Conservation (phyloP, 2,329 filamentous ascomycete genomes). For the Epichloe gansuensis region DNA sequence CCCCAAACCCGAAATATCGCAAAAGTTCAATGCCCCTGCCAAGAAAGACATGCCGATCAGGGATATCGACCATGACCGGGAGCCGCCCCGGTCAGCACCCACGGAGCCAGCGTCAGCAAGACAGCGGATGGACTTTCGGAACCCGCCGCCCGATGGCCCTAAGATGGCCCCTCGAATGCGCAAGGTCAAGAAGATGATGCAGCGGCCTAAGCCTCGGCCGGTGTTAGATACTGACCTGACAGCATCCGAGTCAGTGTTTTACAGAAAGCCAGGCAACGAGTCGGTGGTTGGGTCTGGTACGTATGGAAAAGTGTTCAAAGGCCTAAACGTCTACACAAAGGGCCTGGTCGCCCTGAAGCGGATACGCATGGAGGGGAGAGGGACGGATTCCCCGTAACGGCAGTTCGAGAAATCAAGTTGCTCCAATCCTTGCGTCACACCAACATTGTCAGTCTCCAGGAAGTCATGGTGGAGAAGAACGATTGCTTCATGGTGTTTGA, state of each 20-base stretch:
- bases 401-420: conserved; percentile 81
- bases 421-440: conserved; percentile 74
- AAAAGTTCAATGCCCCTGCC: conserved; percentile 52
- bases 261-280: conserved; percentile 90
- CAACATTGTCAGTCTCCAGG: conserved; percentile 73
- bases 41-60: conserved; percentile 24
- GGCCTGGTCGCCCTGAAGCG: conserved; percentile 76
- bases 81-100: conserved; percentile 37
- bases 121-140: conserved; percentile 21
- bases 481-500: conserved; percentile 99
- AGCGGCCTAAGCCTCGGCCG: conserved; percentile 59
- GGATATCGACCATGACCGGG: conserved; percentile 26
- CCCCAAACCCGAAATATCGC: conserved; percentile 53
- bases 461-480: conserved; percentile 97
- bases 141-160: conserved; percentile 22
- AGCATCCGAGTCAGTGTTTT: conserved; percentile 80
- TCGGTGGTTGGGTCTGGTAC: conserved; percentile 93
- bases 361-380: conserved; percentile 86
- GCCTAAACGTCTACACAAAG: conserved; percentile 82
- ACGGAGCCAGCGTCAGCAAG: conserved; percentile 42
- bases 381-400: conserved; percentile 84
- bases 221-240: conserved; percentile 60
- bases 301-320: conserved; percentile 92
- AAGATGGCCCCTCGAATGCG: conserved; percentile 39
- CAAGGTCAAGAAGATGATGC: conserved; percentile 55